Percentiles rank a stretch among this genome's conserved stretches.
phyloP scores from a whole-genome alignment of 176 grass and related monocot species.

The Panicum miliaceum region DNA sequence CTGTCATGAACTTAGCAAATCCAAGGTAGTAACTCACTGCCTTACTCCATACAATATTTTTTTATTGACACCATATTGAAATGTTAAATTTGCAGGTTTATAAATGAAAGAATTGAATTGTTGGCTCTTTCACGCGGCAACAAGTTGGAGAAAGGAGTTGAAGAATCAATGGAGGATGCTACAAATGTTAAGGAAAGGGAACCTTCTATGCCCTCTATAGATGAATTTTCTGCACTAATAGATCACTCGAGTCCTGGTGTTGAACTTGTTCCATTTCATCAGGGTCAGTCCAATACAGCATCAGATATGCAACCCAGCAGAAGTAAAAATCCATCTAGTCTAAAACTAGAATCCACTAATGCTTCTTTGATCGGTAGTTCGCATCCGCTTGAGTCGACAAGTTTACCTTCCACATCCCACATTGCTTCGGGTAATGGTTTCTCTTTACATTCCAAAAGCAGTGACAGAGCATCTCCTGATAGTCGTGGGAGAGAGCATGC shows the following conservation, averaged over 20 bases:
- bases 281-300: slow-evolving; percentile 54
- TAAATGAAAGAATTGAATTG: slow-evolving; percentile 96
- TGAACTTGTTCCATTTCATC: slow-evolving; percentile 84
- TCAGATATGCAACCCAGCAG: slow-evolving; percentile 41
- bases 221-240: slow-evolving; percentile 75
- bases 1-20: slow-evolving; percentile 86
- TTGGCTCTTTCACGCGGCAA: slow-evolving; percentile 69
- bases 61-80: slow-evolving; percentile 30
- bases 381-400: slow-evolving; percentile 50
- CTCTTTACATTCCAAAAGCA: slow-evolving; percentile 45
- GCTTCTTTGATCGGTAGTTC: slow-evolving; percentile 29
- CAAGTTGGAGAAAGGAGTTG: slow-evolving; percentile 64
- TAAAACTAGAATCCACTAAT: slow-evolving; percentile 35
- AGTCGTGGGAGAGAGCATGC: slow-evolving; percentile 49
- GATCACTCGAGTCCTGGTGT: slow-evolving; percentile 80
- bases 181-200: slow-evolving; percentile 56
- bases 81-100: slow-evolving; percentile 75
- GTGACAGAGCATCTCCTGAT: slow-evolving; percentile 37
- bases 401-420: slow-evolving; percentile 26
- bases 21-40: slow-evolving; percentile 67
- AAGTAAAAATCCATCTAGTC: slow-evolving; percentile 45
- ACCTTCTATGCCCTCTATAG: slow-evolving; percentile 64
- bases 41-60: slow-evolving; percentile 26
- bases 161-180: slow-evolving; percentile 48
- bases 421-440: slow-evolving; percentile 19